Conservation (phyloP, 2,329 filamentous ascomycete species). For the Microcyclospora tardicrescens region DNA sequence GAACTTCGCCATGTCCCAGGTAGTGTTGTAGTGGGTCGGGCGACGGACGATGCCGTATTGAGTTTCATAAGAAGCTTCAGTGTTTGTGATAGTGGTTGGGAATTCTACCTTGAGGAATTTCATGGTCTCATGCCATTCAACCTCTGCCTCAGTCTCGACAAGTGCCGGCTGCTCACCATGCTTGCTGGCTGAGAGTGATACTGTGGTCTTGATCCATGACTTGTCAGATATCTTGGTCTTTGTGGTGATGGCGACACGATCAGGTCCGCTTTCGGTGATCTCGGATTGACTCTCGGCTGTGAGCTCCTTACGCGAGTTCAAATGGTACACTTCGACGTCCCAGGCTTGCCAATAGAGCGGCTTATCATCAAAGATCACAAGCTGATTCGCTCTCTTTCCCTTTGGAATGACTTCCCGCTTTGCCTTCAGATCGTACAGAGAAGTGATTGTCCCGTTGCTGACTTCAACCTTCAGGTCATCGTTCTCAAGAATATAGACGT, state of each 20-base stretch:
- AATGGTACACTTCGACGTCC: conserved; percentile 95
- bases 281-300: conserved; percentile 48
- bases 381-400: conserved; percentile 68
- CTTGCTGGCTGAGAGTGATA: conserved; percentile 61
- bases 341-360: conserved; percentile 95
- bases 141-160: conserved; percentile 68
- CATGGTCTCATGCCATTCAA: conserved; percentile 96
- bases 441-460: conserved; percentile 64
- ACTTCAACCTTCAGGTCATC: conserved; percentile 61
- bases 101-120: conserved; percentile 99
- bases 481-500: conserved; percentile 66
- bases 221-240: conserved; percentile 77
- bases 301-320: conserved; percentile 73
- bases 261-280: conserved; percentile 57
- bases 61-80: conserved; percentile 87
- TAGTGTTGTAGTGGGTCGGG: conserved; percentile 96
- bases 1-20: conserved; percentile 96
- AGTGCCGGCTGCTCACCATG: conserved; percentile 49
- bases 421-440: conserved; percentile 61
- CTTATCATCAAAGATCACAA: conserved; percentile 94
- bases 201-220: conserved; percentile 75
- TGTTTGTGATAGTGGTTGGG: conserved; percentile 80
- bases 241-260: conserved; percentile 70
- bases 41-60: conserved; percentile 81
- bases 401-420: conserved; percentile 66